Conservation (phyloP, 1,284 basidiomycete genomes). For the Puccinia triticina region DNA sequence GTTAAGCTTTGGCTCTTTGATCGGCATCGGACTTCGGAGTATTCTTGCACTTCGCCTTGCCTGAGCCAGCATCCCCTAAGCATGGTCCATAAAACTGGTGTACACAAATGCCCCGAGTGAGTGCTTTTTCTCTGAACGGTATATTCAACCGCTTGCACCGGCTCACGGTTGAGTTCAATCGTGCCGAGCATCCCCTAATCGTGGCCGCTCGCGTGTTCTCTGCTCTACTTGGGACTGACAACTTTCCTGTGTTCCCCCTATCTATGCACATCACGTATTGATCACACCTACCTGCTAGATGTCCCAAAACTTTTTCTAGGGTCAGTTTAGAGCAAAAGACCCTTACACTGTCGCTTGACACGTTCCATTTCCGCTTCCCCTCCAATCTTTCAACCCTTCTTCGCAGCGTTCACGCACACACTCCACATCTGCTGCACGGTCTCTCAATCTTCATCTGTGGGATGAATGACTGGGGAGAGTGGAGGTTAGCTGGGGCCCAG, state of each 20-base stretch:
- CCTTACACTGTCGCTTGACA: no score
- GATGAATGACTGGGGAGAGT: background rate
- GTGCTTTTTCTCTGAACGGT: background rate
- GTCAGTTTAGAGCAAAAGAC: slow-evolving; percentile 9
- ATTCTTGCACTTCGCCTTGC: background rate
- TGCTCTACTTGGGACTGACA: background rate
- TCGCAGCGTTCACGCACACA: background rate
- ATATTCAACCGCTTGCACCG: background rate
- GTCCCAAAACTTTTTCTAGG: slow-evolving; percentile 42
- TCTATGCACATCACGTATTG: background rate
- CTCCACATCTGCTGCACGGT: background rate
- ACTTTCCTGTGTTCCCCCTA: background rate
- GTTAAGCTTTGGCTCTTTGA: background rate
- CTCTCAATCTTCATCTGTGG: background rate
- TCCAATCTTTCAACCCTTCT: background rate
- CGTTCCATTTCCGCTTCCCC: no score
- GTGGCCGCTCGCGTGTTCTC: background rate
- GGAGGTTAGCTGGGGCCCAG: background rate
- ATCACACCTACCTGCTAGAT: background rate
- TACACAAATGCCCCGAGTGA: slow-evolving; percentile 42
- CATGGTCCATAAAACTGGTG: slow-evolving; percentile 46
- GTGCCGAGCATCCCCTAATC: background rate
- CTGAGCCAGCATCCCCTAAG: background rate
- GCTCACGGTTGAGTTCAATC: background rate
- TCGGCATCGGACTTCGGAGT: background rate